These are phyloP conservation scores for Nakaseomyces sp. DNA, from an alignment of 1,139 yeast species.

Conservation along the genomic window DNA sequence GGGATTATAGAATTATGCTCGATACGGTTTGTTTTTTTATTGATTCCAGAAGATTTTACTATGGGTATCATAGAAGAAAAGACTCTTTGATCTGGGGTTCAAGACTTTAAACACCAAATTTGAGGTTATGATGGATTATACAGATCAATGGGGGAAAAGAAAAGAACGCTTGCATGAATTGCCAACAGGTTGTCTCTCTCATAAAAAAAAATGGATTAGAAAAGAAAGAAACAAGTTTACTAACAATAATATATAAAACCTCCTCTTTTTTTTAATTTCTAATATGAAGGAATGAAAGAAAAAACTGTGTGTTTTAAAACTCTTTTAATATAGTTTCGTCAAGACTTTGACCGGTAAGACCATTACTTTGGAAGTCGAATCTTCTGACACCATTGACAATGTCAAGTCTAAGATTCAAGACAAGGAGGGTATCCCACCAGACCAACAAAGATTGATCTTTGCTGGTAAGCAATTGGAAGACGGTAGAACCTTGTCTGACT, in stretches of 20 bases:
- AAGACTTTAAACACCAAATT: too few species aligned
- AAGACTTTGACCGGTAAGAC: slow-evolving; percentile 85
- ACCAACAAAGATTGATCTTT: slow-evolving; percentile 86
- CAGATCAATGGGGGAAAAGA: too few species aligned
- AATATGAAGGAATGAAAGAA: too few species aligned
- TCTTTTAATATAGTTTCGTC: slow-evolving; percentile 53
- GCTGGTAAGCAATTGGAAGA: slow-evolving; percentile 94
- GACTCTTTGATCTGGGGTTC: too few species aligned
- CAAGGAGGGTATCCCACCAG: slow-evolving; percentile 94
- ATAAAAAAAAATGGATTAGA: too few species aligned
- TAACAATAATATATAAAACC: not conserved
- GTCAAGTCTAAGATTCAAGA: slow-evolving; percentile 91
- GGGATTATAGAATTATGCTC: too few species aligned
- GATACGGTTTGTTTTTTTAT: too few species aligned
- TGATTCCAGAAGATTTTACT: too few species aligned
- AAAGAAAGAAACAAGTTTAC: not conserved
- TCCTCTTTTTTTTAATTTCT: not conserved
- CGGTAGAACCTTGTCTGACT: slow-evolving; percentile 86
- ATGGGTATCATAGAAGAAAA: too few species aligned
- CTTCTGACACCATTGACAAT: slow-evolving; percentile 89
- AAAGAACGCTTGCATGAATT: too few species aligned
- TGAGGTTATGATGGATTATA: too few species aligned
- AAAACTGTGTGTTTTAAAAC: not conserved
- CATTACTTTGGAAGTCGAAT: slow-evolving; percentile 89
- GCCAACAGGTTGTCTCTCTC: too few species aligned